These are phyloP conservation scores for Ogataea glucozyma DNA, from an alignment of 805 yeast genomes.

Conservation along the genomic window DNA sequence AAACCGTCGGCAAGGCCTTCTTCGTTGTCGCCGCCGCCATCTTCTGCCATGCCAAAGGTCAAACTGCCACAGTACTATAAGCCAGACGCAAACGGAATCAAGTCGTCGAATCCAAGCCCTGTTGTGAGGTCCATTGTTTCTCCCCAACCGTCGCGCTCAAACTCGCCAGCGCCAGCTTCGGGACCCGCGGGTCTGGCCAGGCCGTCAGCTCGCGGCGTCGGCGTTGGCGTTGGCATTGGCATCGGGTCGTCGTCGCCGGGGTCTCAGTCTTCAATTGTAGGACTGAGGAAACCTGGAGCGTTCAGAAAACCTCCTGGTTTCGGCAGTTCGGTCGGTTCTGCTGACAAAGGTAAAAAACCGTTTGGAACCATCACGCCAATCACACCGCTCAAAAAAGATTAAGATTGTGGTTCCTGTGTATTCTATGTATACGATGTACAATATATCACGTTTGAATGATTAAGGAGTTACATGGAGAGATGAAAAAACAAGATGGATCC, in stretches of 20 bases:
- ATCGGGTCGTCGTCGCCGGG: too few species aligned
- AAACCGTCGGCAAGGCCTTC: conserved; percentile 11
- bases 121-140: conserved; percentile 21
- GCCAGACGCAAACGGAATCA: conserved; percentile 23
- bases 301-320: conserved; percentile 34
- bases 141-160: conserved; percentile 10
- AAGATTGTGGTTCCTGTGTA: conserved; percentile 1
- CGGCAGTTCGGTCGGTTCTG: background rate
- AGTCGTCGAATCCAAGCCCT: conserved; percentile 14
- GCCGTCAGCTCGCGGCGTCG: conserved; percentile 18
- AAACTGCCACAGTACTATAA: conserved; percentile 35
- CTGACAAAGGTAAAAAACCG: conserved; percentile 17
- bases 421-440: conserved; percentile 1
- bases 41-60: conserved; percentile 26
- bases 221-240: too few species aligned
- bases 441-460: background rate
- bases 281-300: conserved; percentile 37
- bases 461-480: too few species aligned
- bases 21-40: conserved; percentile 11
- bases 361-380: conserved; percentile 22
- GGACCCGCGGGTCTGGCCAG: conserved; percentile 3
- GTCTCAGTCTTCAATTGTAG: conserved; percentile 12
- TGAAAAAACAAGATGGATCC: too few species aligned
- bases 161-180: conserved; percentile 1
- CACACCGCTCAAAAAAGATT: conserved; percentile 9